phyloP scores from a whole-genome alignment of 2,329 filamentous ascomycete species.

The Claviceps sp. region DNA sequence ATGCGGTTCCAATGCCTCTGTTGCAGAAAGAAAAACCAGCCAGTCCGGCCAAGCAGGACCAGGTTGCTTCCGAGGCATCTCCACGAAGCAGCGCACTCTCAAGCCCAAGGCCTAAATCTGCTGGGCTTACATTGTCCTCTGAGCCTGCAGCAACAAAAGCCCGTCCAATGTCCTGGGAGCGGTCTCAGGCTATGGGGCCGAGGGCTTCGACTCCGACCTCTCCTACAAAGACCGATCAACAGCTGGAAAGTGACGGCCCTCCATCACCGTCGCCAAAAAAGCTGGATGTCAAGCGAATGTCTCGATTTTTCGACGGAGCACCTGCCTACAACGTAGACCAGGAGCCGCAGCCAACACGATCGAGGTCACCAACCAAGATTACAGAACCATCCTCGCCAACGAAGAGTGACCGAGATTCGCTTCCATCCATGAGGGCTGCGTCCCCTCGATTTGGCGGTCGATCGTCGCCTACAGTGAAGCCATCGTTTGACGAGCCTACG shows the following conservation, averaged over 20 bases:
- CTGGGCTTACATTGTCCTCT: conserved; percentile 4
- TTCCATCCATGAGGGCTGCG: conserved; percentile 23
- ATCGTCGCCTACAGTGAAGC: conserved; percentile 5
- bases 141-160: conserved; percentile 7
- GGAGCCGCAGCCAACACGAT: conserved; percentile 22
- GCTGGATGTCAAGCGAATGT: conserved; percentile 45
- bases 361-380: conserved; percentile 24
- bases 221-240: not conserved
- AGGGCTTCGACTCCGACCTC: conserved; percentile 10
- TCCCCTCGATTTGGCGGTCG: conserved; percentile 11
- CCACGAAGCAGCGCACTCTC: conserved; percentile 15
- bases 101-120: conserved; percentile 4
- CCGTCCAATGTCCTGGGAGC: conserved; percentile 8
- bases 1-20: not conserved
- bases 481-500: conserved; percentile 4
- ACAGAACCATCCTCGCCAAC: conserved; percentile 18
- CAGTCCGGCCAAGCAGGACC: conserved; percentile 21
- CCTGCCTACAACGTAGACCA: conserved; percentile 12
- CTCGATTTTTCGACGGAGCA: conserved; percentile 39
- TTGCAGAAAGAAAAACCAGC: conserved; percentile 9
- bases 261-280: conserved; percentile 43
- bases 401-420: conserved; percentile 21
- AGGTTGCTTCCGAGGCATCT: conserved; percentile 22
- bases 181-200: not conserved
- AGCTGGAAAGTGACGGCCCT: conserved; percentile 17